Base-by-base conservation (phyloP, 768 basidiomycete species). In the Thelephora ganbajun region DNA sequence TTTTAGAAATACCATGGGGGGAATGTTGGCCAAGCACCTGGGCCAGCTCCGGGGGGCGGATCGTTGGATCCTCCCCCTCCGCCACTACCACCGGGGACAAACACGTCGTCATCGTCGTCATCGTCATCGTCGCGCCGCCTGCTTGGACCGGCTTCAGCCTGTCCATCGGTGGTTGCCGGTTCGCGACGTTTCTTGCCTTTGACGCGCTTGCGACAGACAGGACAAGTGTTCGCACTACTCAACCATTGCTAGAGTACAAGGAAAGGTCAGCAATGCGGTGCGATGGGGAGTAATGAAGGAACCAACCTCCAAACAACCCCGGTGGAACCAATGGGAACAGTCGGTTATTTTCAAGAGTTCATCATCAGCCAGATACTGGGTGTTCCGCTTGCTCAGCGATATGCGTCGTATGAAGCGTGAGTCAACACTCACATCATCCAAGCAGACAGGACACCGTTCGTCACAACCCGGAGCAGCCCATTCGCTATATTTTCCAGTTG, bases 291-390 rank as follows among this genome's bases (percentile, higher is more conserved):
- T 34, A 11, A 47, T 33, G 33, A 45, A 7, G 23, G 20, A 4
- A 43, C 35, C n/a, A 46, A 85, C 85, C 68, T 81, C 70, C 22
- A 90, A 61, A 65, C 87, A 90, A 16, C 68, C 70, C 56, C 79
- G 76, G 60, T 90, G 87, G 53, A 88, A 62, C 84, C 85, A 90
- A 61, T 90, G 87, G 1, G 76, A 63, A 52, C 87, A 90, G 46
- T 78, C 77, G 20, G 71, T 64, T 5, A 87, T 69, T 53, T 79
- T 84, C 47, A 80, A 68, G 7, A 87, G 71, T 2, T 66, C 54
- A 53, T 88, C 86, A n/a, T 61, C 59, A 2, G 71, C 66, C 46
- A 67, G 63, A 53, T 89, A 90, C 86, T 89, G 47, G 5, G 43
- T 41, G n/a, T n/a, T 23, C 14, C 41, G 45, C n/a, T 34, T 35